These are phyloP conservation scores for Didymosphaeria variabile DNA, from an alignment of 2,329 filamentous ascomycete genomes.

Conservation along the genomic window DNA sequence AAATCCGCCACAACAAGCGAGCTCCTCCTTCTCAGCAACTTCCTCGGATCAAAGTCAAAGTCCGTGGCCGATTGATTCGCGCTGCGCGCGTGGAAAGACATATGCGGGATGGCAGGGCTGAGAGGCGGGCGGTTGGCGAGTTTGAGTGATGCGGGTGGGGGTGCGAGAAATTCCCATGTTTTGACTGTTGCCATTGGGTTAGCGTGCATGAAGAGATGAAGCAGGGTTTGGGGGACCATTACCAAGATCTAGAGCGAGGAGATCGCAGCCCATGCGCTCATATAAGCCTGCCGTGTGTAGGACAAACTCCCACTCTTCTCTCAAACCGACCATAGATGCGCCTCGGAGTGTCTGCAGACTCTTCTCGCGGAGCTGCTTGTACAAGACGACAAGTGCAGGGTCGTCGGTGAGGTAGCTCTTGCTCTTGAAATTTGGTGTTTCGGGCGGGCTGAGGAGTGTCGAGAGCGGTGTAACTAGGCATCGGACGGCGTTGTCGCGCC, in stretches of 20 bases:
- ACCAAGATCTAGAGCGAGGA: conserved; percentile 86
- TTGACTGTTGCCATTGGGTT: conserved; percentile 61
- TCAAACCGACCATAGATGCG: conserved; percentile 80
- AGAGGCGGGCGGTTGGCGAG: conserved; percentile 30
- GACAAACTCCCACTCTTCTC: conserved; percentile 87
- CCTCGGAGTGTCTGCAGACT: conserved; percentile 84
- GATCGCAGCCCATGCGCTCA: conserved; percentile 90
- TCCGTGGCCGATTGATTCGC: conserved; percentile 33
- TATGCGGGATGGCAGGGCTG: conserved; percentile 37
- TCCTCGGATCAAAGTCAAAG: conserved; percentile 67
- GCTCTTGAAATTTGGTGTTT: conserved; percentile 74
- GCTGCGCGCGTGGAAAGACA: conserved; percentile 31
- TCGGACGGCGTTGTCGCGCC: conserved; percentile 83
- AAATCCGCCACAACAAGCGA: conserved; percentile 83
- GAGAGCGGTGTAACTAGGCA: conserved; percentile 83
- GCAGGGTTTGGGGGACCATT: conserved; percentile 25
- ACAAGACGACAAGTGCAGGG: conserved; percentile 85
- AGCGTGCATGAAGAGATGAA: conserved; percentile 8
- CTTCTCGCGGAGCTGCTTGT: conserved; percentile 83
- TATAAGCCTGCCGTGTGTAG: conserved; percentile 85
- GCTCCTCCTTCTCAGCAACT: conserved; percentile 74
- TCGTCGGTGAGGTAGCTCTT: conserved; percentile 90
- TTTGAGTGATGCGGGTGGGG: conserved; percentile 44
- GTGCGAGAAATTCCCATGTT: conserved; percentile 78
- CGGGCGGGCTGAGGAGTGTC: conserved; percentile 73